A percentile compares a stretch with the other conserved stretches of the same genome.
These are phyloP conservation scores for Syncephalastrum sp. DNA, from an alignment of 371 early-diverging fungal species.

Conservation along the genomic window DNA sequence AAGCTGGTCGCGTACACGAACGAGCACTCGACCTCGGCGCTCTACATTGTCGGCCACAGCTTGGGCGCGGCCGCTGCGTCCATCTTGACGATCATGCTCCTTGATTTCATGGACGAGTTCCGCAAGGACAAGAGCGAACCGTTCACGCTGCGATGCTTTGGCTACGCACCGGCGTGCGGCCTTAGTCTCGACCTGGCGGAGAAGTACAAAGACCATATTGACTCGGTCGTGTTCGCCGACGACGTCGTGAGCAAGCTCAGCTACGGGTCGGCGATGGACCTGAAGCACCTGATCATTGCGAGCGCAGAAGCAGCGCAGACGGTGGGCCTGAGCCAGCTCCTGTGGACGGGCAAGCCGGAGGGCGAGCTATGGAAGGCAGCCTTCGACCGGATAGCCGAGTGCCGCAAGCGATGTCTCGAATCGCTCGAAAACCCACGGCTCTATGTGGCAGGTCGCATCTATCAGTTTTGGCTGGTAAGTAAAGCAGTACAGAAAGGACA, in stretches of 20 bases:
- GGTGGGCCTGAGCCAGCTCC: conserved; percentile 31
- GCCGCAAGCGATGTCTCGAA: conserved; percentile 32
- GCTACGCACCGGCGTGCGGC: conserved; percentile 52
- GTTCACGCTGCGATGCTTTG: conserved; percentile 38
- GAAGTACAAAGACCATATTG: conserved; percentile 44
- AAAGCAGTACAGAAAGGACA: not conserved
- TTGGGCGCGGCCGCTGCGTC: conserved; percentile 83
- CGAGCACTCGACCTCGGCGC: conserved; percentile 56
- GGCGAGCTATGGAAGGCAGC: conserved; percentile 41
- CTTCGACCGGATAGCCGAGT: conserved; percentile 38
- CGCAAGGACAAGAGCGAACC: conserved; percentile 31
- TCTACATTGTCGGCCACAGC: conserved; percentile 82
- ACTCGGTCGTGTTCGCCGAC: conserved; percentile 51
- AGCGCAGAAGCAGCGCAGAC: conserved; percentile 41
- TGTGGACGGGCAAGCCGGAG: conserved; percentile 32
- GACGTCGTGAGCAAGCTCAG: conserved; percentile 51
- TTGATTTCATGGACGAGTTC: conserved; percentile 60
- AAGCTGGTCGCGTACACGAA: conserved; percentile 65
- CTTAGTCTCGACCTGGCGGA: conserved; percentile 42
- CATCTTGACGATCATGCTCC: conserved; percentile 75
- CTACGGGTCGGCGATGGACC: conserved; percentile 52
- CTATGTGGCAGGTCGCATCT: conserved; percentile 49
- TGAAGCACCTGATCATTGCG: conserved; percentile 47
- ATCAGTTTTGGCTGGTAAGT: conserved; percentile 51
- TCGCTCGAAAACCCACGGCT: conserved; percentile 43